phyloP scores from a whole-genome alignment of 2,329 filamentous ascomycete genomes.

The Orbilia brochopaga region DNA sequence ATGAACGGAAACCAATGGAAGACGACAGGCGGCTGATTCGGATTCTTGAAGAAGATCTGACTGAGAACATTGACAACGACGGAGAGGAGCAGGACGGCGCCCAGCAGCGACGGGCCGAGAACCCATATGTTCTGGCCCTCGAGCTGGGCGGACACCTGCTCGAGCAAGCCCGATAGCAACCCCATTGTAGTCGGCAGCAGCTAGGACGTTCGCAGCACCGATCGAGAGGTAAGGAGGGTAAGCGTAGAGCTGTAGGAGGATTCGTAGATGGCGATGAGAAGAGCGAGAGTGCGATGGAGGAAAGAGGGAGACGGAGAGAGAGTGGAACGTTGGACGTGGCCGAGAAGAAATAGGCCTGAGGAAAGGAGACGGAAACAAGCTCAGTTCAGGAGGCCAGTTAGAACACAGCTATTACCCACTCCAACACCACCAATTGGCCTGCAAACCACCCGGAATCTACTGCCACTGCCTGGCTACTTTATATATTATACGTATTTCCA shows the following conservation, averaged over 20 bases:
- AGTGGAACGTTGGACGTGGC: not conserved
- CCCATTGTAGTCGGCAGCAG: constrained; percentile 21
- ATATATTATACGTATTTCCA: too few species aligned
- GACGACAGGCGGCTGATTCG: constrained; percentile 79
- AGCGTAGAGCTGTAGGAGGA: not conserved
- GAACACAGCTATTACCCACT: not conserved
- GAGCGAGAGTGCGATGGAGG: not conserved
- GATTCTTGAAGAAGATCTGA: constrained; percentile 81
- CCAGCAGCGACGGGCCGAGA: constrained; percentile 31
- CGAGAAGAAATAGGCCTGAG: not conserved
- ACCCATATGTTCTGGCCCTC: constrained; percentile 43
- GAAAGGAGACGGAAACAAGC: not conserved
- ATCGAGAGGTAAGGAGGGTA: too few species aligned
- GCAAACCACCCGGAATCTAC: not conserved
- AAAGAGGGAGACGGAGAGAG: not conserved
- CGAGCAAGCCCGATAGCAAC: constrained; percentile 36
- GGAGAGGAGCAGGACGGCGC: constrained; percentile 56
- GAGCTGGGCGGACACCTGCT: constrained; percentile 42
- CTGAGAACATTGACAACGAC: constrained; percentile 79
- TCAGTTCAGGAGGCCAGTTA: constrained; percentile 1
- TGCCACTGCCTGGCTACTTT: too few species aligned
- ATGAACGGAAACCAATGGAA: constrained; percentile 84
- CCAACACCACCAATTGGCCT: constrained; percentile 9
- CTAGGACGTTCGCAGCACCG: not conserved
- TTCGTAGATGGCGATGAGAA: constrained; percentile 5